Evolutionary conservation across 2,329 filamentous ascomycete genomes (phyloP).

Genomic region (Tolypocladium nubicola): DNA sequence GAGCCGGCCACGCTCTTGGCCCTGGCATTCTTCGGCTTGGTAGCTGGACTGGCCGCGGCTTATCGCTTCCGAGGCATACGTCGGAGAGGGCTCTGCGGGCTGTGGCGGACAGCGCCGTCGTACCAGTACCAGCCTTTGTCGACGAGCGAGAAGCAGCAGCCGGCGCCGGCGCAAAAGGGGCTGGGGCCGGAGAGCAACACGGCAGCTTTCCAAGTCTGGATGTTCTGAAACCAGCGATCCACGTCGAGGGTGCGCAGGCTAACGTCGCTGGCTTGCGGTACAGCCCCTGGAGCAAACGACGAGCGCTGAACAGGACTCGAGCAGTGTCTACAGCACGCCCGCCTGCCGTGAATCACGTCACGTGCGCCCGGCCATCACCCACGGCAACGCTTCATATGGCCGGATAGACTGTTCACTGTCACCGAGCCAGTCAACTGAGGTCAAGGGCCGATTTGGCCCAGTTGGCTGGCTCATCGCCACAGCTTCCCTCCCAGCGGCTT

Average conservation of each 20-base stretch:
- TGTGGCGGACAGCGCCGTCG: neutral
- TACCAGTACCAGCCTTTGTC: neutral
- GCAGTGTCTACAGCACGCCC: neutral
- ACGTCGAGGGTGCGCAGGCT: neutral
- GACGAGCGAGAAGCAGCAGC: neutral
- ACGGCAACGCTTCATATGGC: neutral
- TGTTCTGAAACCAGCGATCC: neutral
- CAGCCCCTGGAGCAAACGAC: neutral
- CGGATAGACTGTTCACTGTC: neutral
- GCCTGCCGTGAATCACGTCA: neutral
- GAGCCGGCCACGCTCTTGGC: neutral
- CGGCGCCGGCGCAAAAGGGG: neutral
- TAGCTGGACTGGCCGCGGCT: neutral
- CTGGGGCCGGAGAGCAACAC: neutral
- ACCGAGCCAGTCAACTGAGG: neutral
- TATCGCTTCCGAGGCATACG: neutral
- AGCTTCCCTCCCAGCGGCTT: neutral
- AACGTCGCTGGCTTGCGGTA: neutral
- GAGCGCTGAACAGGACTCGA: neutral
- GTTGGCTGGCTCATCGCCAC: neutral
- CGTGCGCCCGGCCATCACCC: neutral
- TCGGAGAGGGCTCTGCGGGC: neutral
- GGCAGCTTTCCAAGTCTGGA: neutral
- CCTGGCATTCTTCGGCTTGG: neutral
- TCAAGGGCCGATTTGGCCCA: neutral